Evolutionary conservation across 2,329 filamentous ascomycete genomes (phyloP).

Genomic region (Leptographium radiaticola): DNA sequence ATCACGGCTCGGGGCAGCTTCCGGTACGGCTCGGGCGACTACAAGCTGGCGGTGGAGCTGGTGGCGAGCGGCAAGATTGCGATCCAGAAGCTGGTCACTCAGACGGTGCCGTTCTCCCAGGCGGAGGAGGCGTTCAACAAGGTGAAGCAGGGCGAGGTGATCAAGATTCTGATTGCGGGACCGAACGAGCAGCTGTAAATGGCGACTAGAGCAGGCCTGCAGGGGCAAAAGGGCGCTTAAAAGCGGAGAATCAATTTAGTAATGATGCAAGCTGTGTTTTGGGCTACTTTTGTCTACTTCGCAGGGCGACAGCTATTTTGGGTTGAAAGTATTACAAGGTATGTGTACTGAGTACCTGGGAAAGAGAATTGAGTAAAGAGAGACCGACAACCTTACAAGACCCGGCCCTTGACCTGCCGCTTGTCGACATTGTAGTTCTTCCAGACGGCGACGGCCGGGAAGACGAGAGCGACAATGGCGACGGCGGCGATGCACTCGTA

Average conservation of each 20-base stretch:
- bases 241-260: too few species aligned
- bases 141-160: slow-evolving; percentile 70
- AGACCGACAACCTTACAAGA: neutral
- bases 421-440: slow-evolving; percentile 1
- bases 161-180: slow-evolving; percentile 55
- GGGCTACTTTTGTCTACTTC: too few species aligned
- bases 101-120: slow-evolving; percentile 63
- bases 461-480: slow-evolving; percentile 14
- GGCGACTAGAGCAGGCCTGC: neutral
- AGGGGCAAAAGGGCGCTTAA: too few species aligned
- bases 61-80: slow-evolving; percentile 60
- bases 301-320: too few species aligned
- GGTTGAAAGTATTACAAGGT: neutral
- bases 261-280: too few species aligned
- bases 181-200: slow-evolving; percentile 42
- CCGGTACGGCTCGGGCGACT: slow-evolving; percentile 80
- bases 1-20: slow-evolving; percentile 78
- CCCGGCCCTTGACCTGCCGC: slow-evolving; percentile 6
- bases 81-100: slow-evolving; percentile 71
- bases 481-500: slow-evolving; percentile 32
- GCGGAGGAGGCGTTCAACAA: slow-evolving; percentile 80
- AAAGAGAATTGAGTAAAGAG: too few species aligned
- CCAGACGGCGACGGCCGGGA: slow-evolving; percentile 3
- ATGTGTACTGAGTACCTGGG: neutral
- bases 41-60: slow-evolving; percentile 68